These are phyloP conservation scores for Zopfochytrium polystomum DNA, from an alignment of 371 early-diverging fungal species.

Conservation along the genomic window DNA sequence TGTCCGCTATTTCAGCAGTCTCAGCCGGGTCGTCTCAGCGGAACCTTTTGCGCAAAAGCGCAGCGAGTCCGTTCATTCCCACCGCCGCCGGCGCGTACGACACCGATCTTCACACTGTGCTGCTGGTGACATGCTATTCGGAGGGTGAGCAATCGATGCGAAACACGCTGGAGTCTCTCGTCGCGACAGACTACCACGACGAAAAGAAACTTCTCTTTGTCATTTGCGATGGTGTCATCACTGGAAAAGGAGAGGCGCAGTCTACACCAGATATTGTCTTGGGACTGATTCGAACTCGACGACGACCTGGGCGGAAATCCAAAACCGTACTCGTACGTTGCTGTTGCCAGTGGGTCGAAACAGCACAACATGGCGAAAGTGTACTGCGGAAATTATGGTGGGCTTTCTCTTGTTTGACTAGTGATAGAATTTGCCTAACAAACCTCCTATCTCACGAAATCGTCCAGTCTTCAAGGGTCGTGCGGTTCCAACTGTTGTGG, in stretches of 20 bases:
- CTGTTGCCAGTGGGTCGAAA: slow-evolving; percentile 89
- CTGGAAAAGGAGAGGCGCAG: slow-evolving; percentile 38
- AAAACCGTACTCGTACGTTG: slow-evolving; percentile 60
- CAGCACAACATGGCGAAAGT: slow-evolving; percentile 89
- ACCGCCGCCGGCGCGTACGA: slow-evolving; percentile 3
- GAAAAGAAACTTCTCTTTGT: slow-evolving; percentile 79
- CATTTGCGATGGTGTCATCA: slow-evolving; percentile 48
- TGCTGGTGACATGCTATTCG: slow-evolving; percentile 54
- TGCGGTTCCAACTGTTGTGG: slow-evolving; percentile 77
- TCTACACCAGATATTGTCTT: slow-evolving; percentile 43
- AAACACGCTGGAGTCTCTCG: slow-evolving; percentile 88
- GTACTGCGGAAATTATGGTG: slow-evolving; percentile 26
- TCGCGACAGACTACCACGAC: slow-evolving; percentile 81
- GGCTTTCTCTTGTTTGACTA: neutral
- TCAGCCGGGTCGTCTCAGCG: too few species aligned
- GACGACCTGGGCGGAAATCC: slow-evolving; percentile 16
- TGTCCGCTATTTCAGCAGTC: too few species aligned
- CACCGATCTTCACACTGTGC: slow-evolving; percentile 65
- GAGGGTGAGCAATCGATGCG: slow-evolving; percentile 71
- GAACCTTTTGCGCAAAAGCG: too few species aligned
- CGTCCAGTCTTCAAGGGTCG: neutral
- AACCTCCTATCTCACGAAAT: neutral
- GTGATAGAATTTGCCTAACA: neutral
- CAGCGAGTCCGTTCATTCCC: too few species aligned
- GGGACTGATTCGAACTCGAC: slow-evolving; percentile 35